These are phyloP conservation scores for Euphorbia celastroides DNA, from an alignment of 441 rosid genomes.

Conservation along the genomic window DNA sequence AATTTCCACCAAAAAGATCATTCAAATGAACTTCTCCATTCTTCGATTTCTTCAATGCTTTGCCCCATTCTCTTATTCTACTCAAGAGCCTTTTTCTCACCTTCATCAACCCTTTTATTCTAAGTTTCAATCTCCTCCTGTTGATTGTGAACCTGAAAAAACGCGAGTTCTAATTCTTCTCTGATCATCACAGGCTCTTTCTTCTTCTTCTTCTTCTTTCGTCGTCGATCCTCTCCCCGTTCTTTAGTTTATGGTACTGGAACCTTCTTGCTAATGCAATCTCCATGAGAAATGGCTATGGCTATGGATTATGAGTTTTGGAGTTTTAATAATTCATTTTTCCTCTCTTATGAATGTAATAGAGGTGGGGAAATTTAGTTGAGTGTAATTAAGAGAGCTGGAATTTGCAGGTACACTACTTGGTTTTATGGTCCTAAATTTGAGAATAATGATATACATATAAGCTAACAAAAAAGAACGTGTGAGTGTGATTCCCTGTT, in stretches of 20 bases:
- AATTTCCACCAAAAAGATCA: constrained; percentile 37
- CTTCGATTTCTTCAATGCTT: constrained; percentile 32
- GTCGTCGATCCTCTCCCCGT: not conserved
- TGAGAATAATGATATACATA: not conserved
- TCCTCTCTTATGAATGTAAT: not conserved
- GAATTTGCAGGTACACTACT: not conserved
- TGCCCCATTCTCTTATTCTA: constrained; percentile 11
- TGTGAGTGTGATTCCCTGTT: not conserved
- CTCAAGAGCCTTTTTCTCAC: not conserved
- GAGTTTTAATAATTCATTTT: not conserved
- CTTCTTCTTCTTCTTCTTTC: not conserved
- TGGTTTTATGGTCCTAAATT: constrained; percentile 3
- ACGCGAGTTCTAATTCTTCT: not conserved
- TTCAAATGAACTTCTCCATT: constrained; percentile 25
- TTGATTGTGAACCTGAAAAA: not conserved
- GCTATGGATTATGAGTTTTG: not conserved
- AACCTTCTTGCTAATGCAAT: not conserved
- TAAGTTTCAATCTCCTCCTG: constrained; percentile 6
- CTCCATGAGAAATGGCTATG: not conserved
- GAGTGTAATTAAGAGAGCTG: constrained; percentile 7
- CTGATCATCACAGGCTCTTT: not conserved
- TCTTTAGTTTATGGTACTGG: not conserved
- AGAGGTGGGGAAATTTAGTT: not conserved
- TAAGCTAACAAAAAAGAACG: not conserved
- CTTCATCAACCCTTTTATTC: constrained; percentile 11